phyloP scores from a whole-genome alignment of 1,284 basidiomycete genomes.

The Veloporphyrellus conicus region DNA sequence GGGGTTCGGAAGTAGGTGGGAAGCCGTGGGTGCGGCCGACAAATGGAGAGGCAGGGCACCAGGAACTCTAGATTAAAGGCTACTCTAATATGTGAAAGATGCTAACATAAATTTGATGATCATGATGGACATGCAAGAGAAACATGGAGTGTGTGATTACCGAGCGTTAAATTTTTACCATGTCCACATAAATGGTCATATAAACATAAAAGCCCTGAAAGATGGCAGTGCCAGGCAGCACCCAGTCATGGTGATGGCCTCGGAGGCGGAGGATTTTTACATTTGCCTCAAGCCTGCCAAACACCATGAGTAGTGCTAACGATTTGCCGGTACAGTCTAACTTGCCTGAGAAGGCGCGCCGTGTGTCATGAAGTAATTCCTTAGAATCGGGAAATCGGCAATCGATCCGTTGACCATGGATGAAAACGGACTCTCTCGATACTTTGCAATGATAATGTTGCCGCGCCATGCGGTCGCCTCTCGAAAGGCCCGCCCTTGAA shows the following conservation, averaged over 20 bases:
- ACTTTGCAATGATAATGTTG: slow-evolving; percentile 72
- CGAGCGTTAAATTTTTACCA: slow-evolving; percentile 1
- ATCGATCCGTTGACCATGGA: slow-evolving; percentile 69
- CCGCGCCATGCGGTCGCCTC: slow-evolving; percentile 70
- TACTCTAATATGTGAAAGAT: slow-evolving; percentile 13
- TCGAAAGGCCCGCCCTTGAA: slow-evolving; percentile 57
- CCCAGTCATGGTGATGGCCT: not conserved
- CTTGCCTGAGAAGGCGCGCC: slow-evolving; percentile 43
- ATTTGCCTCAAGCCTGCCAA: slow-evolving; percentile 30
- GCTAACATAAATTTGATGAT: slow-evolving; percentile 21
- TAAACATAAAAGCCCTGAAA: slow-evolving; percentile 22
- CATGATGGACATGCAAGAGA: slow-evolving; percentile 22
- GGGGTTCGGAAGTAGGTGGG: slow-evolving; percentile 5
- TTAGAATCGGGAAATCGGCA: slow-evolving; percentile 74
- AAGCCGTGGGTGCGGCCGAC: slow-evolving; percentile 12
- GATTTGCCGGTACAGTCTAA: slow-evolving; percentile 21
- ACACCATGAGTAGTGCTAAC: slow-evolving; percentile 26
- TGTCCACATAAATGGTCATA: slow-evolving; percentile 30
- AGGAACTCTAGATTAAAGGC: slow-evolving; percentile 37
- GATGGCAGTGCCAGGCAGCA: slow-evolving; percentile 2
- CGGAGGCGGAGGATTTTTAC: slow-evolving; percentile 11
- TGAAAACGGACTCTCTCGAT: slow-evolving; percentile 61
- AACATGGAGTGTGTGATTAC: slow-evolving; percentile 24
- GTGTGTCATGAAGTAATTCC: slow-evolving; percentile 70
- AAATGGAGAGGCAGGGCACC: slow-evolving; percentile 25